Evolutionary conservation across 495 filamentous ascomycete species (phyloP), one percentile per base, ranked within the genome.

Genomic region (Hypoxylon trugodes): DNA sequence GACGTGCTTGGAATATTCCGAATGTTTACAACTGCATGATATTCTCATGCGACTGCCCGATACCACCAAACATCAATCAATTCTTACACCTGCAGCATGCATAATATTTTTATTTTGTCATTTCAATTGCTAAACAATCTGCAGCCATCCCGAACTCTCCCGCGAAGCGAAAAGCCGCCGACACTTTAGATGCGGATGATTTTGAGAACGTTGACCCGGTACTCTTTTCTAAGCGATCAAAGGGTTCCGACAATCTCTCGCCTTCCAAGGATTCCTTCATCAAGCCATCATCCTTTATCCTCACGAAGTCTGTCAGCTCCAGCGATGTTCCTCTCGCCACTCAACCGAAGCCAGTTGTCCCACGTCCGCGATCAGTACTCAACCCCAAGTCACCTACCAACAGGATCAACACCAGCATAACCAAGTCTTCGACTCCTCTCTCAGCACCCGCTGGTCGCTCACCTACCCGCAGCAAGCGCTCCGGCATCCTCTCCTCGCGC

Each of bases 161-260:
- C 3, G 59, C 57, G 25, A 82, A 82, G 72, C 73, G 80, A 25
- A 82, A 82, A 61, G 79, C 76, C 12, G 54, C 73, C 37, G 79
- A 81, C 35, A 74, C 75, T 26, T 37, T 69, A 1, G 77, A 84
- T 25, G 79, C 84, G 13, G 77, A 80, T 51, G 86, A 96, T 70
- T 74, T 81, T 6, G 92, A 97, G 79, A 97, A 96, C 68, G 81
- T 96, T 60, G 91, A 93, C 67, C 93, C 93, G 0, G 57, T 76
- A 19, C 69, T 83, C 53, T 86, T 87, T 68, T 83, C 91, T 19
- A 89, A 90, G 79, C 77, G 86, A 54, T 78, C 84, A 15, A 96
- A 96, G 77, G 85, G 84, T 45, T 79, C 79, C 45, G 81, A 82
- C 61, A 69, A 72, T 49, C 61, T 57, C 25, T 64, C 57, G 30